Evolutionary conservation across 164 flowering plant genomes (phyloP).

Genomic region (Macadamia tetraphylla): DNA sequence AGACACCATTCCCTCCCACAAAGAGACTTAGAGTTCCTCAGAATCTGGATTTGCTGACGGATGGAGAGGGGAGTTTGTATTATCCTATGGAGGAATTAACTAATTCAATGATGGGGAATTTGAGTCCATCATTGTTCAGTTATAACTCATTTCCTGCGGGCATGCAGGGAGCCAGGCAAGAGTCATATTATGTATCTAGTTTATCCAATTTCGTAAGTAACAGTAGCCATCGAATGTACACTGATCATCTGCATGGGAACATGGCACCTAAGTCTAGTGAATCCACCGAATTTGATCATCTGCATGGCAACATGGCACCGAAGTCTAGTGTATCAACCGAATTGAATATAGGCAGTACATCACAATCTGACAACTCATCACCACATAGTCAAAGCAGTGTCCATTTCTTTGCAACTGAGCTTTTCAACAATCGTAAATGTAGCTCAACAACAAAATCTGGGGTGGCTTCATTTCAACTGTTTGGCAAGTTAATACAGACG

Average conservation of each 20-base stretch:
- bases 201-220: constrained; percentile 19
- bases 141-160: constrained; percentile 58
- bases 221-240: constrained; percentile 10
- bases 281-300: constrained; percentile 41
- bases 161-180: constrained; percentile 99
- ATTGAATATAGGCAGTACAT: constrained; percentile 37
- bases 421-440: constrained; percentile 19
- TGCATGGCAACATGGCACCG: constrained; percentile 15
- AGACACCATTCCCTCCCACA: constrained; percentile 28
- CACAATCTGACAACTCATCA: constrained; percentile 38
- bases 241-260: constrained; percentile 15
- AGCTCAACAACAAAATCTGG: constrained; percentile 19
- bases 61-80: constrained; percentile 29
- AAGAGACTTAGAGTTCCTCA: constrained; percentile 34
- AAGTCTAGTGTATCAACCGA: constrained; percentile 43
- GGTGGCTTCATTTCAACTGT: constrained; percentile 40
- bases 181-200: constrained; percentile 21
- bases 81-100: constrained; percentile 28
- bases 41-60: constrained; percentile 25
- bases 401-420: constrained; percentile 25
- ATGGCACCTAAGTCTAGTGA: constrained; percentile 22
- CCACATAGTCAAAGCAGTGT: constrained; percentile 42
- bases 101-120: constrained; percentile 31
- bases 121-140: constrained; percentile 23
- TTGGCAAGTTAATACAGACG: constrained; percentile 51